phyloP scores from a whole-genome alignment of 2,329 filamentous ascomycete genomes.

The Cercospora zeina region DNA sequence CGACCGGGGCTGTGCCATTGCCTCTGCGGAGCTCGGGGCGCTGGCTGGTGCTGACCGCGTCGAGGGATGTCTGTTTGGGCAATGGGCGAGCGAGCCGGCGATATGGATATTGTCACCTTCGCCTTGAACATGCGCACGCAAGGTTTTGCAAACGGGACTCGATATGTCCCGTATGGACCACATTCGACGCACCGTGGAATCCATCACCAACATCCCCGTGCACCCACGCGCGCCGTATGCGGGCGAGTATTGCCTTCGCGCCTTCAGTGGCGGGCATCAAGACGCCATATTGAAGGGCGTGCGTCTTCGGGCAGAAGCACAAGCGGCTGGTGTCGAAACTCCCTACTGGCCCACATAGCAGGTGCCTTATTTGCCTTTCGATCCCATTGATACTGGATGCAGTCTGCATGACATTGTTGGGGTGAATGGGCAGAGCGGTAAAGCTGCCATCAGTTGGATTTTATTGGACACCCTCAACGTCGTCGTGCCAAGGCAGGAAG shows the following conservation, averaged over 20 bases:
- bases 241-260: constrained; percentile 85
- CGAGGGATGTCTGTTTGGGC: constrained; percentile 90
- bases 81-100: constrained; percentile 93
- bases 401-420: background rate
- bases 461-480: too few relatives aligned
- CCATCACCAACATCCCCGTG: constrained; percentile 90
- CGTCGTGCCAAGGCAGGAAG: too few relatives aligned
- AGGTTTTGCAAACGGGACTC: constrained; percentile 76
- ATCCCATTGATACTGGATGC: constrained; percentile 3
- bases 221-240: constrained; percentile 88
- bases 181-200: constrained; percentile 85
- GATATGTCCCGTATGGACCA: constrained; percentile 87
- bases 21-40: constrained; percentile 86
- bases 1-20: constrained; percentile 84
- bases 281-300: constrained; percentile 96
- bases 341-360: too few relatives aligned
- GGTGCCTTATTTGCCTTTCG: constrained; percentile 1
- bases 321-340: background rate
- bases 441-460: background rate
- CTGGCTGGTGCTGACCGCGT: constrained; percentile 96
- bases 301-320: constrained; percentile 44
- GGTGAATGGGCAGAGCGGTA: constrained; percentile 11
- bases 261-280: constrained; percentile 89
- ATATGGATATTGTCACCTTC: constrained; percentile 90
- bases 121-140: constrained; percentile 96